Evolutionary conservation across 208 protist species (phyloP).

Genomic region (Leishmania tarentolae): DNA sequence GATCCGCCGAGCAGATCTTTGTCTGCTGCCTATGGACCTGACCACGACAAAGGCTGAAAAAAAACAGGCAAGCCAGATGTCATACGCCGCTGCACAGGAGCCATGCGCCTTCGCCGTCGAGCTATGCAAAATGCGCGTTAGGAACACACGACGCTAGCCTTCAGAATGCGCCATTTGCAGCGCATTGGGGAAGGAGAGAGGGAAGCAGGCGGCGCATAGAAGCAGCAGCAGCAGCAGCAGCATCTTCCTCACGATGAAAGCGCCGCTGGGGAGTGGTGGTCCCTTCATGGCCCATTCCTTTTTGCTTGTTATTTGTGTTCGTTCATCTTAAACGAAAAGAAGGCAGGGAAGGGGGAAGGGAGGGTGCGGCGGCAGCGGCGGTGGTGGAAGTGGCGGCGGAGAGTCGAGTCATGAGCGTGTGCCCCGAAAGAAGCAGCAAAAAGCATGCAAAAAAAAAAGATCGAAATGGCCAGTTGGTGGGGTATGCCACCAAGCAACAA

Average conservation of each 20-base stretch:
- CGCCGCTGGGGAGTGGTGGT: neutral
- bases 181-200: neutral
- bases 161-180: neutral
- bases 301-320: neutral
- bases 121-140: neutral
- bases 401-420: neutral
- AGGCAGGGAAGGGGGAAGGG: too few species aligned
- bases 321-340: neutral
- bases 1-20: neutral
- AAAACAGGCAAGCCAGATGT: neutral
- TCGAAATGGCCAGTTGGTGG: too few species aligned
- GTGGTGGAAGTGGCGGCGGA: too few species aligned
- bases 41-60: neutral
- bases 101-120: neutral
- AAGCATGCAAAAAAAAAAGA: neutral
- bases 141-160: neutral
- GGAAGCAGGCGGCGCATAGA: neutral
- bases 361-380: too few species aligned
- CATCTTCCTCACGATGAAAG: neutral
- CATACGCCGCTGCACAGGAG: neutral
- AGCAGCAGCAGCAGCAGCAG: too few species aligned
- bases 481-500: too few species aligned
- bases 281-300: neutral
- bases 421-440: neutral
- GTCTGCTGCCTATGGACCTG: neutral